Evolutionary conservation across 257 asterid genomes (phyloP).

Genomic region (Echium plantagineum): DNA sequence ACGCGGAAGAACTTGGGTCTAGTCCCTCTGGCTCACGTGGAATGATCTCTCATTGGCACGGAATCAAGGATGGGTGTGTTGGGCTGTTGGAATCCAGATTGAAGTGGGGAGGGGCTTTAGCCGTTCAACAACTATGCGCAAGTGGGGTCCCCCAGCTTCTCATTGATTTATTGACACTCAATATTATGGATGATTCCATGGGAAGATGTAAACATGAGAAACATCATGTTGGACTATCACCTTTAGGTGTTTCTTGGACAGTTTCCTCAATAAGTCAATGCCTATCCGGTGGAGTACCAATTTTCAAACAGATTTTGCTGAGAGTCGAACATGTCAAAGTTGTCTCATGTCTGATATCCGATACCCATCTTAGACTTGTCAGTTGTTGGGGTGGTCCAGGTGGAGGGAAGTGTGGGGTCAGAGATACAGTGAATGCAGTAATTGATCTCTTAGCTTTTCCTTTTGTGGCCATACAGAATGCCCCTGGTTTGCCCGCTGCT

Average conservation of each 20-base stretch:
- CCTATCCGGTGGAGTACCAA: slow-evolving; percentile 78
- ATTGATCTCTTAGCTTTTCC: slow-evolving; percentile 91
- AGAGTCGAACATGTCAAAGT: slow-evolving; percentile 60
- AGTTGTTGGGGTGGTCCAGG: slow-evolving; percentile 82
- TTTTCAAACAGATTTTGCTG: slow-evolving; percentile 77
- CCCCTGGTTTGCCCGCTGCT: slow-evolving; percentile 69
- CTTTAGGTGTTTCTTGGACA: slow-evolving; percentile 82
- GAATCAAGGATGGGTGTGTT: slow-evolving; percentile 78
- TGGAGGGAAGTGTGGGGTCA: slow-evolving; percentile 77
- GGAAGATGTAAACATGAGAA: slow-evolving; percentile 23
- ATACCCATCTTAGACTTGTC: slow-evolving; percentile 66
- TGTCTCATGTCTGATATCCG: slow-evolving; percentile 57
- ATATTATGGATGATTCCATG: slow-evolving; percentile 30
- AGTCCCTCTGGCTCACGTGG: slow-evolving; percentile 30
- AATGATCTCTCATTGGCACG: slow-evolving; percentile 79
- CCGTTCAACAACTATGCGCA: slow-evolving; percentile 93
- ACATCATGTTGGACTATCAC: slow-evolving; percentile 68
- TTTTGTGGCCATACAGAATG: slow-evolving; percentile 79
- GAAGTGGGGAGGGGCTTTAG: slow-evolving; percentile 95
- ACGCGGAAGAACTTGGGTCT: slow-evolving; percentile 34
- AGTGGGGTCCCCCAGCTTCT: slow-evolving; percentile 93
- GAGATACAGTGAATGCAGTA: slow-evolving; percentile 64
- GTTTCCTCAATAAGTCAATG: slow-evolving; percentile 83
- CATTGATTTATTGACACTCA: slow-evolving; percentile 64
- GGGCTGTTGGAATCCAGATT: slow-evolving; percentile 81